Evolutionary conservation across 2,329 filamentous ascomycete genomes (phyloP).

Genomic region (Emmonsiellopsis sp.): DNA sequence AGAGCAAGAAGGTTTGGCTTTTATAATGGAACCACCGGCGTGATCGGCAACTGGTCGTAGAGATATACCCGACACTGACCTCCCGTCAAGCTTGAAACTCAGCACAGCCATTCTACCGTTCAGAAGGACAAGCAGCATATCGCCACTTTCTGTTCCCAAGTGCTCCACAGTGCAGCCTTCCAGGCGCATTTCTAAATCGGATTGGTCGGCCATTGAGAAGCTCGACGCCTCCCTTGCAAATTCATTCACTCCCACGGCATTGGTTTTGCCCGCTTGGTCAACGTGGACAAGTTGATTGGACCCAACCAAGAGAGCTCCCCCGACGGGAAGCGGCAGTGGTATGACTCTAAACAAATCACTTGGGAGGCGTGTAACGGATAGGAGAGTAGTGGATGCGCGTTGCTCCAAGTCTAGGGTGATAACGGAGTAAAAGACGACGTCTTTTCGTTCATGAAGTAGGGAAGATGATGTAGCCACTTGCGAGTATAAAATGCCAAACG

Average conservation of each 20-base stretch:
- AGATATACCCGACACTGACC: slow-evolving; percentile 80
- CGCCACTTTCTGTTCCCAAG: slow-evolving; percentile 65
- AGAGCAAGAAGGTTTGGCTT: slow-evolving; percentile 57
- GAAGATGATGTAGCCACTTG: slow-evolving; percentile 63
- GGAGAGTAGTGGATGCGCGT: slow-evolving; percentile 80
- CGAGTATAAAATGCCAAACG: slow-evolving; percentile 86
- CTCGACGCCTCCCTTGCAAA: slow-evolving; percentile 75
- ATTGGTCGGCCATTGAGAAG: slow-evolving; percentile 80
- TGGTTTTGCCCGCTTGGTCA: slow-evolving; percentile 89
- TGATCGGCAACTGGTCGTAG: slow-evolving; percentile 56
- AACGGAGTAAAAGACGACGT: slow-evolving; percentile 82
- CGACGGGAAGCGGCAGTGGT: slow-evolving; percentile 74
- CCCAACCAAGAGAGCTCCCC: slow-evolving; percentile 78
- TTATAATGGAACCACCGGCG: slow-evolving; percentile 54
- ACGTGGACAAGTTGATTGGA: slow-evolving; percentile 89
- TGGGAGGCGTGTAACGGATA: slow-evolving; percentile 76
- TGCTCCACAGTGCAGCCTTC: slow-evolving; percentile 73
- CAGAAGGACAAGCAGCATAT: slow-evolving; percentile 72
- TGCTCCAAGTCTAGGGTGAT: slow-evolving; percentile 93
- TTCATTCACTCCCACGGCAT: slow-evolving; percentile 83
- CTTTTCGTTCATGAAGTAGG: slow-evolving; percentile 65
- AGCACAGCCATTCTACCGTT: slow-evolving; percentile 67
- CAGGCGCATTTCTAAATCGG: slow-evolving; percentile 65
- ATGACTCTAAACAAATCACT: slow-evolving; percentile 79
- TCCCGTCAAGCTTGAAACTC: slow-evolving; percentile 77